Evolutionary conservation across 164 flowering plant genomes (phyloP), one percentile per base, ranked within the genome.

Genomic region (Vitis amurensis): DNA sequence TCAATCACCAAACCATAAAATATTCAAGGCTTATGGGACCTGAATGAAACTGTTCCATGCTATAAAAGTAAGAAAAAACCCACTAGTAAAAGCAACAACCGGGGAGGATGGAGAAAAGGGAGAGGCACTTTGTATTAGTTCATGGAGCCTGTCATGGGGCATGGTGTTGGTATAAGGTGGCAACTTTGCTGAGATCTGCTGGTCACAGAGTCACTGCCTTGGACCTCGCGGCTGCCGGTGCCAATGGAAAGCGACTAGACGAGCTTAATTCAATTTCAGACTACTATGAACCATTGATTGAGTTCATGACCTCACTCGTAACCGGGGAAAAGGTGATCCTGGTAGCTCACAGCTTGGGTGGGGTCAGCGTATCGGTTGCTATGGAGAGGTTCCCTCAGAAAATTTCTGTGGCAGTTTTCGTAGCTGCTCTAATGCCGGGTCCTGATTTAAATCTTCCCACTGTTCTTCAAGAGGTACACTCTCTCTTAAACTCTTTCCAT

Each of bases 91-190:
- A 31, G 44, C 6, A 31, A 31, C 44, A 23, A 55, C 10, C 17
- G 50, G 16, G 8, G 19, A 14, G n/a, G n/a, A 47, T 30, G 61
- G 11, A 15, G 55, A 17, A 57, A 57, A 37, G 53, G 51, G 48
- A 27, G 55, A 63, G 8, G 53, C 82, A 75, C 10, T 79, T 76
- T 55, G 77, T 79, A 60, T 37, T 79, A 3, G 64, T 76, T 30
- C 82, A 76, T 29, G 82, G 81, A 47, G 66, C 73, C 10, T 68
- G 73, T 30, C 79, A 72, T 62, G 82, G 82, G 17, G 82, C 77
- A 3, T 79, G 82, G 79, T 67, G 71, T 44, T 78, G 81, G 81
- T 74, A 70, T 27, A 78, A 78, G 75, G 59, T 74, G 11, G 58
- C 61, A 2, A 47, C 77, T 3, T 52, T 63, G 19, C 68, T 79